phyloP scores from a whole-genome alignment of 768 basidiomycete species.

The Plicaturopsis crispa region DNA sequence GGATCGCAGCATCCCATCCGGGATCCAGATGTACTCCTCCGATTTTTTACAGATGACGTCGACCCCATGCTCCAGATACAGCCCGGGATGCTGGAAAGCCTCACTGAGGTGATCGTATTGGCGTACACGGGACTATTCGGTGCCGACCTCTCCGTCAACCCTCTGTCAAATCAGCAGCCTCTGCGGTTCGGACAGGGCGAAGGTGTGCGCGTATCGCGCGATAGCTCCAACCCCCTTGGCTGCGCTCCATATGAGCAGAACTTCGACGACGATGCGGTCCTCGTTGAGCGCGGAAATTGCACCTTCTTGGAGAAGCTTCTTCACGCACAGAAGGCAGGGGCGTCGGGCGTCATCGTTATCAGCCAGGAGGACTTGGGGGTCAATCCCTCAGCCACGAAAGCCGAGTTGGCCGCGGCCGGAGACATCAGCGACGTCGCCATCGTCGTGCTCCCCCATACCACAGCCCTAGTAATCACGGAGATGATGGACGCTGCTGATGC shows the following conservation, averaged over 20 bases:
- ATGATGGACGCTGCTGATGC: conserved; percentile 48
- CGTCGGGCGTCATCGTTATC: conserved; percentile 72
- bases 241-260: conserved; percentile 46
- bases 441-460: conserved; percentile 46
- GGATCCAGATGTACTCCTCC: conserved; percentile 45
- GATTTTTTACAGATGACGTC: conserved; percentile 46
- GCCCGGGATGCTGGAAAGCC: conserved; percentile 27
- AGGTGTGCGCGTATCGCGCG: conserved; percentile 50
- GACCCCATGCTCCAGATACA: conserved; percentile 40
- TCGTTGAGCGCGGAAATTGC: conserved; percentile 75
- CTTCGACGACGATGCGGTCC: conserved; percentile 44
- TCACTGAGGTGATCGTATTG: conserved; percentile 40
- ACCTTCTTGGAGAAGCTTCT: conserved; percentile 83
- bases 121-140: conserved; percentile 71
- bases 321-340: conserved; percentile 59
- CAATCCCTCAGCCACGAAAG: conserved; percentile 56
- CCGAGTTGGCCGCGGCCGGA: conserved; percentile 51
- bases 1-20: conserved; percentile 13
- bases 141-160: conserved; percentile 39
- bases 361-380: conserved; percentile 51
- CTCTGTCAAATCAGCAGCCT: conserved; percentile 15
- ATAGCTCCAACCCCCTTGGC: conserved; percentile 46
- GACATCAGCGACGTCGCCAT: conserved; percentile 52
- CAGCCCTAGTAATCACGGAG: conserved; percentile 44
- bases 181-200: conserved; percentile 41